These are phyloP conservation scores for Candida freyschussii DNA, from an alignment of 1,139 yeast genomes.

Conservation along the genomic window DNA sequence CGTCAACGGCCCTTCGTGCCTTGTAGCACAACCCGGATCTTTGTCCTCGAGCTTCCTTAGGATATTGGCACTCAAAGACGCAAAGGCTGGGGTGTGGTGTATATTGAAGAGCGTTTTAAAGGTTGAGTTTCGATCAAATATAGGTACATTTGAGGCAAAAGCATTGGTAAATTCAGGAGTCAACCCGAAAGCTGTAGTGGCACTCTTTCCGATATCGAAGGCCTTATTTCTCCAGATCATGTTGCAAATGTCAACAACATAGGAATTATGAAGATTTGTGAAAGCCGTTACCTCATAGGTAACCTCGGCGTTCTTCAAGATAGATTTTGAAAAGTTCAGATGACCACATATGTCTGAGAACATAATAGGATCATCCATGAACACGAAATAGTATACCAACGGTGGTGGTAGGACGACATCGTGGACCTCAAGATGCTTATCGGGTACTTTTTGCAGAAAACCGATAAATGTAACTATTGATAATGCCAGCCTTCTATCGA, in stretches of 20 bases:
- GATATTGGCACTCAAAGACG: slow-evolving; percentile 40
- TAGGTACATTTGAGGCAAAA: slow-evolving; percentile 35
- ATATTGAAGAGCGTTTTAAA: slow-evolving; percentile 43
- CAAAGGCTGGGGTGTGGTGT: slow-evolving; percentile 52
- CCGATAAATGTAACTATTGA: slow-evolving; percentile 24
- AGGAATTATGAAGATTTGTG: slow-evolving; percentile 44
- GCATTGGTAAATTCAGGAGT: slow-evolving; percentile 33
- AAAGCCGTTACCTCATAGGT: slow-evolving; percentile 25
- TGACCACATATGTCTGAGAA: slow-evolving; percentile 47
- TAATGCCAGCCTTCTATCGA: slow-evolving; percentile 19
- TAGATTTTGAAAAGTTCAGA: slow-evolving; percentile 39
- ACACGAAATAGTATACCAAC: slow-evolving; percentile 34
- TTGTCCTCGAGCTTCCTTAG: slow-evolving; percentile 47
- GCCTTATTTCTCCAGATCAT: slow-evolving; percentile 59
- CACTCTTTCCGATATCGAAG: slow-evolving; percentile 22
- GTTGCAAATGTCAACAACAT: slow-evolving; percentile 57
- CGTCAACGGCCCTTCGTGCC: slow-evolving; percentile 44
- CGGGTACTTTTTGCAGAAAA: slow-evolving; percentile 24
- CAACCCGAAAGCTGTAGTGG: slow-evolving; percentile 35
- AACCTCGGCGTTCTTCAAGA: slow-evolving; percentile 25
- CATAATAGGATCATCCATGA: slow-evolving; percentile 39
- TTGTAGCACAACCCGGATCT: slow-evolving; percentile 25
- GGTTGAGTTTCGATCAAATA: slow-evolving; percentile 29
- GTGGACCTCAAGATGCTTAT: slow-evolving; percentile 19
- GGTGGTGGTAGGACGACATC: slow-evolving; percentile 37